These are phyloP conservation scores for Myrica gale DNA, from an alignment of 306 rosid species.

Conservation along the genomic window DNA sequence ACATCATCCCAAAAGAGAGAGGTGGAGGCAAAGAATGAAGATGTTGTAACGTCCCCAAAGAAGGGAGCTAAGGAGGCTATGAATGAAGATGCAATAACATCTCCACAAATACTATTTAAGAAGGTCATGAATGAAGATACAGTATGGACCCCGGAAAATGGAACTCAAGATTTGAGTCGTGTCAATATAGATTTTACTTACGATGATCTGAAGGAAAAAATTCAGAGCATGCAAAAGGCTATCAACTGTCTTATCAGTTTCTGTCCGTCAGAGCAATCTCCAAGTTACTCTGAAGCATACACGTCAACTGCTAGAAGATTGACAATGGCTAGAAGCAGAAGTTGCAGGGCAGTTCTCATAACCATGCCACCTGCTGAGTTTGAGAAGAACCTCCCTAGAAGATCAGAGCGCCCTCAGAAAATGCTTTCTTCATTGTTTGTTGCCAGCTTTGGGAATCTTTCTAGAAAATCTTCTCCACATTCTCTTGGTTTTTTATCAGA, in stretches of 20 bases:
- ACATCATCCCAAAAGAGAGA: neutral
- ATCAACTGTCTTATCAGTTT: constrained; percentile 38
- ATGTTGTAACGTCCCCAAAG: constrained; percentile 25
- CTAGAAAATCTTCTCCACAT: constrained; percentile 33
- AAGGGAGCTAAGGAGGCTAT: constrained; percentile 21
- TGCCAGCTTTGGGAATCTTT: constrained; percentile 30
- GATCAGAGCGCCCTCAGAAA: constrained; percentile 22
- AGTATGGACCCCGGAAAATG: constrained; percentile 30
- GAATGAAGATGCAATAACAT: neutral
- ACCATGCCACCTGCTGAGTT: constrained; percentile 14
- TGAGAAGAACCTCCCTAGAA: constrained; percentile 30
- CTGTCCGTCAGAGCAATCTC: constrained; percentile 44
- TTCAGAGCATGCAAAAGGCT: constrained; percentile 45
- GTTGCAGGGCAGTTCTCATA: constrained; percentile 44
- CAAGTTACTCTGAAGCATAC: constrained; percentile 26
- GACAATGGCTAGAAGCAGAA: constrained; percentile 45
- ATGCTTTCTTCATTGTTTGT: constrained; percentile 28
- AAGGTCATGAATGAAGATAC: constrained; percentile 4
- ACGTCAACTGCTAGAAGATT: constrained; percentile 27
- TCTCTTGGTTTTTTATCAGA: constrained; percentile 26
- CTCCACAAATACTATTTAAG: neutral
- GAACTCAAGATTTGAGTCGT: constrained; percentile 25
- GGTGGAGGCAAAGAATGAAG: neutral
- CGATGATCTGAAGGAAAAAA: constrained; percentile 35
- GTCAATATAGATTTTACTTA: constrained; percentile 29